These are phyloP conservation scores for Harringtonia lauricola DNA, from an alignment of 2,329 filamentous ascomycete genomes.

Conservation along the genomic window DNA sequence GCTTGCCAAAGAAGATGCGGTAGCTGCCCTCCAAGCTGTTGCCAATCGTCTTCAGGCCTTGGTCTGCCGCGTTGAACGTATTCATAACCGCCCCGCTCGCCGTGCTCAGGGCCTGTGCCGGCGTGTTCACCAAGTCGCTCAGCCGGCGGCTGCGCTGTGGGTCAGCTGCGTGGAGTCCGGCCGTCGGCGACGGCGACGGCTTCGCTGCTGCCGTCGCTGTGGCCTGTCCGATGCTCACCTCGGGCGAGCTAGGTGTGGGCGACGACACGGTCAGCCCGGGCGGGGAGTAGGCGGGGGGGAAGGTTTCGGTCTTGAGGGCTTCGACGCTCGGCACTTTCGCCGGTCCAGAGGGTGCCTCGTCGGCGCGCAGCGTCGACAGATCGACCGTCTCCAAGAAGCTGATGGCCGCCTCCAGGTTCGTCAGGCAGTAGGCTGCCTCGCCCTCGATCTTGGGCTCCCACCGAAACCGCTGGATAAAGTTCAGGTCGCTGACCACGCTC, in stretches of 20 bases:
- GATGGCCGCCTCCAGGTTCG: constrained; percentile 89
- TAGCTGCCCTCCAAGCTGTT: constrained; percentile 86
- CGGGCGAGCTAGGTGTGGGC: constrained; percentile 18
- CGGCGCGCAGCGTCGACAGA: constrained; percentile 72
- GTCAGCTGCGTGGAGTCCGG: constrained; percentile 28
- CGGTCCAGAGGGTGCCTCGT: constrained; percentile 62
- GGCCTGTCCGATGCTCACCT: constrained; percentile 20
- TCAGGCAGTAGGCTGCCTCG: constrained; percentile 91
- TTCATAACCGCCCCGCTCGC: constrained; percentile 77
- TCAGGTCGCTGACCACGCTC: constrained; percentile 86
- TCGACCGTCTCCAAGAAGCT: constrained; percentile 94
- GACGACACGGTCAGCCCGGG: constrained; percentile 26
- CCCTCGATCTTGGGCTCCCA: constrained; percentile 79
- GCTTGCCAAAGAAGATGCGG: constrained; percentile 80
- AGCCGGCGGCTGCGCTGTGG: constrained; percentile 61
- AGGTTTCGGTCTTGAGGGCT: constrained; percentile 40
- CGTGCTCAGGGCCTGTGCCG: constrained; percentile 68
- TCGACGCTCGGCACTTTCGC: constrained; percentile 37
- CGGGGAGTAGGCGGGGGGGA: constrained; percentile 29
- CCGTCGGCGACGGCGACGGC: constrained; percentile 23
- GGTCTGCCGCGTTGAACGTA: constrained; percentile 83
- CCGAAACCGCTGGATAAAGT: constrained; percentile 87
- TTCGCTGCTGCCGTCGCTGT: constrained; percentile 14
- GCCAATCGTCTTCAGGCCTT: constrained; percentile 84
- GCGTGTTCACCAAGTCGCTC: constrained; percentile 77